Evolutionary conservation across 441 rosid genomes (phyloP).

Genomic region (Breynia disticha): DNA sequence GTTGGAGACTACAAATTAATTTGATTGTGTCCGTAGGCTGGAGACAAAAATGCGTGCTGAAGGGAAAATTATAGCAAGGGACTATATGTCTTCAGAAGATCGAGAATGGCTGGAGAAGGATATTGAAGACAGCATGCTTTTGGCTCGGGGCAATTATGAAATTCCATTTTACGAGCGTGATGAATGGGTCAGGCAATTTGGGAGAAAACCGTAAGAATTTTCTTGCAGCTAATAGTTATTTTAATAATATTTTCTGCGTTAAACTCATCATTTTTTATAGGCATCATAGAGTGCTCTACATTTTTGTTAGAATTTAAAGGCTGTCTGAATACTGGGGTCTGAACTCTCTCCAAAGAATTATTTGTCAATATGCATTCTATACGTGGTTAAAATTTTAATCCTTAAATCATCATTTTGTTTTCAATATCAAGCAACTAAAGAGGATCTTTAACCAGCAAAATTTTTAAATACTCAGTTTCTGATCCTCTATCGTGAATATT

Average conservation of each 20-base stretch:
- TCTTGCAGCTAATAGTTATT: conserved; percentile 3
- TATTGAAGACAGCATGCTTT: conserved; percentile 60
- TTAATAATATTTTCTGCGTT: not conserved
- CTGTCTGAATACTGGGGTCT: too few relatives aligned
- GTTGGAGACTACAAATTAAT: conserved; percentile 8
- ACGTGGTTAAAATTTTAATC: too few relatives aligned
- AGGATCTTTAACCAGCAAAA: too few relatives aligned
- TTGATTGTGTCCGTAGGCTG: conserved; percentile 37
- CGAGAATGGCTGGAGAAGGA: conserved; percentile 88
- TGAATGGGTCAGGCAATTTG: conserved; percentile 63
- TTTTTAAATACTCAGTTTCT: too few relatives aligned
- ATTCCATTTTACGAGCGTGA: conserved; percentile 69
- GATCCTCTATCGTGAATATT: too few relatives aligned
- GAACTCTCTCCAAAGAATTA: too few relatives aligned
- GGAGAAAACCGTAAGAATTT: conserved; percentile 62
- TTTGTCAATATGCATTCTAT: too few relatives aligned
- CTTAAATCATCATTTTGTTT: too few relatives aligned
- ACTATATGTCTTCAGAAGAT: conserved; percentile 79
- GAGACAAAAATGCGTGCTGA: conserved; percentile 88
- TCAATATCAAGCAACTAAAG: too few relatives aligned
- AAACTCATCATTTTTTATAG: too few relatives aligned
- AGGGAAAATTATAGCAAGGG: conserved; percentile 65
- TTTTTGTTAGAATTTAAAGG: too few relatives aligned
- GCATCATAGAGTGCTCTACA: too few relatives aligned
- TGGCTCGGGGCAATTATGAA: conserved; percentile 40